Base-by-base conservation (phyloP, 805 yeast species). In the Yamadazyma sp. region DNA sequence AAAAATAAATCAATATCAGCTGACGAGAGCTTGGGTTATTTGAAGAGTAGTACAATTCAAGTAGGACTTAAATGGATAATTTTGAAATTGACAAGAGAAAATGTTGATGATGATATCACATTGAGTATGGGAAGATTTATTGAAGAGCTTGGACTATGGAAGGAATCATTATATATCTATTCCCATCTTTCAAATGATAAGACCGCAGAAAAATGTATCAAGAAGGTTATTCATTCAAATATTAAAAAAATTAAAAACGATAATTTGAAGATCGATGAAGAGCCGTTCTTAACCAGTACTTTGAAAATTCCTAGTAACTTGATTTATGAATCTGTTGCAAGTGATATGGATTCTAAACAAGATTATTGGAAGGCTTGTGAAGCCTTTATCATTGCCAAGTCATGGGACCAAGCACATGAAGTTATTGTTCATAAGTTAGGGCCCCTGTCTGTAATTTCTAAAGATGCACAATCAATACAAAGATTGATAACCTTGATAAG, bases 371-470 rank as follows among this genome's bases (percentile, higher is more conserved):
- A 71, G 11, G 87, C 86, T 46, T 78, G 80, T 1, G 64, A 70
- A 30, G 75, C 80, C 19, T 70, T 82, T 30, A 58, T 86, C 1
- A 69, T 65, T 9, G 95, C 95, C 0, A 66, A 63, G 8, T 55
- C 72, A 32, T 75, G 75, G 63, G 65, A 58, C 0, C 78, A 75
- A 25, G 95, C 96, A 0, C 93, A 86, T 49, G 52, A 59, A 2
- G 60, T 76, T 1, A 58, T 86, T 4, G 47, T 80, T 7, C 51
- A 62, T 1, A 54, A 67, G 3, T 82, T 87, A 20, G 98, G 91
- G 0, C 98, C 98, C 7, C 55, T 58, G 10, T 73, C 81, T 3
- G 75, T 89, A 1, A 72, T 80, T 11, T 65, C 73, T n/a, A 70
- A 73, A 37, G 59, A 55, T 10, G 5, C 43, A 28, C 23, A 30